A percentile compares a stretch with the other conserved stretches of the same genome.
Evolutionary conservation across 2,329 filamentous ascomycete genomes (phyloP).

Genomic region (Cladosporium sp.): DNA sequence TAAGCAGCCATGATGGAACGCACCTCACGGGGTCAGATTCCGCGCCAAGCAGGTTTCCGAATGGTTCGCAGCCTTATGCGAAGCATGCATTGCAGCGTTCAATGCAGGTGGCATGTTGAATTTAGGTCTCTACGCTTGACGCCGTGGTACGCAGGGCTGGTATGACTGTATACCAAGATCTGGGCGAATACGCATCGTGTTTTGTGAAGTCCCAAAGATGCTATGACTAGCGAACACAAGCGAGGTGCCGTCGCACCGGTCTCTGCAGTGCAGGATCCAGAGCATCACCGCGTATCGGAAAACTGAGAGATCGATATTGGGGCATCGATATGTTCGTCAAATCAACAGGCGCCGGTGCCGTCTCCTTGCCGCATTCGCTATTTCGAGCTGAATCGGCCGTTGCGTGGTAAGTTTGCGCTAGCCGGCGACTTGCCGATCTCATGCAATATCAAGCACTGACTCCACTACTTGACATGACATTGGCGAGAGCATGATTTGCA

Average conservation of each 20-base stretch:
- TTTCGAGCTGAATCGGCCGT: slow-evolving; percentile 10
- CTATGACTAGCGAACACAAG: not conserved
- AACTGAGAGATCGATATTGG: slow-evolving; percentile 1
- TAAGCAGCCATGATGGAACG: not conserved
- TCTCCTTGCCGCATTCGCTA: slow-evolving; percentile 8
- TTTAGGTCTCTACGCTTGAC: not conserved
- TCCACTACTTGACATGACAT: slow-evolving; percentile 8
- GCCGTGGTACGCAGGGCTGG: not conserved
- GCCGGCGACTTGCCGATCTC: slow-evolving; percentile 5
- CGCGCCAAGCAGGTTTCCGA: slow-evolving; percentile 6
- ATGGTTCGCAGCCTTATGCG: slow-evolving; percentile 5
- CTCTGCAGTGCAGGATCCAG: not conserved
- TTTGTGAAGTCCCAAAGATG: not conserved
- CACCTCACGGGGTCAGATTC: not conserved
- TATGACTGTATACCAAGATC: not conserved
- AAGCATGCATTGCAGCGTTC: not conserved
- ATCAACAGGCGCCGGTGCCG: not conserved
- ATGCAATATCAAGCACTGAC: slow-evolving; percentile 19
- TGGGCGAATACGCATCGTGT: not conserved
- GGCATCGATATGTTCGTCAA: slow-evolving; percentile 2
- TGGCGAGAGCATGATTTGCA: slow-evolving; percentile 7
- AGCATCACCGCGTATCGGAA: not conserved
- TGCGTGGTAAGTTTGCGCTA: slow-evolving; percentile 15
- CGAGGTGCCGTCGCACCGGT: slow-evolving; percentile 4
- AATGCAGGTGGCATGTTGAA: not conserved